These are phyloP conservation scores for Nakazawaea wyomingensis DNA, from an alignment of 805 yeast species.

Conservation along the genomic window DNA sequence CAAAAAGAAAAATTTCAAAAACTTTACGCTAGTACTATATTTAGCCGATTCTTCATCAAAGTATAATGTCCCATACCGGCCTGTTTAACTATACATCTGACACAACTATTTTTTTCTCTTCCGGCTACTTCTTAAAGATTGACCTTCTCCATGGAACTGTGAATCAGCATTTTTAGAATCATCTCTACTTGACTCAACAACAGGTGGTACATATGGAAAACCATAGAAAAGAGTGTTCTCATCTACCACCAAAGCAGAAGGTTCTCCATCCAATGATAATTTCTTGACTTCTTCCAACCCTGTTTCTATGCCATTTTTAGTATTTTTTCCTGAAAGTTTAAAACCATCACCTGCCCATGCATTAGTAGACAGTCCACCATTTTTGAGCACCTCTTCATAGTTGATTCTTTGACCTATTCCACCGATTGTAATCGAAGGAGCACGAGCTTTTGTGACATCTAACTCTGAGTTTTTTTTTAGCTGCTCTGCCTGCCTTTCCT, in stretches of 20 bases:
- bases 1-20: no score
- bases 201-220: constrained; percentile 62
- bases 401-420: constrained; percentile 54
- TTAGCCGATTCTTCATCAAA: no score
- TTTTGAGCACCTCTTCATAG: constrained; percentile 53
- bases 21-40: no score
- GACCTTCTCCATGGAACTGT: constrained; percentile 63
- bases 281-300: constrained; percentile 32
- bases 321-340: constrained; percentile 60
- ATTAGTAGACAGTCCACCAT: constrained; percentile 23
- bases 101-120: constrained; percentile 10
- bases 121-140: constrained; percentile 63
- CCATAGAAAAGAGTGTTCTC: constrained; percentile 92
- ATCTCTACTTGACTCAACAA: constrained; percentile 30
- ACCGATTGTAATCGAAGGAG: constrained; percentile 26
- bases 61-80: no score
- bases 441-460: constrained; percentile 31
- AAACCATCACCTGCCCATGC: constrained; percentile 61
- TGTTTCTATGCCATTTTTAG: constrained; percentile 17
- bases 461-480: constrained; percentile 32
- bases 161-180: constrained; percentile 23
- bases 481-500: constrained; percentile 13
- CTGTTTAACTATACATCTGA: no score
- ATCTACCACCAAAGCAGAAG: constrained; percentile 70
- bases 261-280: constrained; percentile 52